A percentile compares a stretch with the other conserved stretches of the same genome.
These are phyloP conservation scores for Cyclotella atomus DNA, from an alignment of 108 stramenopile genomes.

Conservation along the genomic window DNA sequence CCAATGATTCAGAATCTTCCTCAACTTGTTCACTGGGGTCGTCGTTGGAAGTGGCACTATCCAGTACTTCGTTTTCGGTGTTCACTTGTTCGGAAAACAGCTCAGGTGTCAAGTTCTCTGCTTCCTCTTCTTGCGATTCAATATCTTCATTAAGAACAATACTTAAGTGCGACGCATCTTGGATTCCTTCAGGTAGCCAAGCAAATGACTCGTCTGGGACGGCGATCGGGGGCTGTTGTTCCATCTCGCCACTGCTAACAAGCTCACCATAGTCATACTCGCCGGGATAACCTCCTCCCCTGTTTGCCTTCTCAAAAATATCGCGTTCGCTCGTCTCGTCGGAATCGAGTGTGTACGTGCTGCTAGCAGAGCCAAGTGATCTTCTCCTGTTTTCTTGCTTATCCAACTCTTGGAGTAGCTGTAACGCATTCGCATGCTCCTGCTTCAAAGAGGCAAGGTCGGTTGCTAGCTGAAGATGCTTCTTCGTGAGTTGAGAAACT, in stretches of 20 bases:
- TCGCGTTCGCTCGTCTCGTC: constrained; percentile 9
- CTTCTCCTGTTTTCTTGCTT: constrained; percentile 21
- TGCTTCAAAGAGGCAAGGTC: constrained; percentile 42
- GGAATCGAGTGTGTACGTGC: constrained; percentile 12
- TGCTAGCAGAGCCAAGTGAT: constrained; percentile 5
- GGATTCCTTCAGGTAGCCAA: constrained; percentile 23
- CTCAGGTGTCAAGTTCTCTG: not conserved
- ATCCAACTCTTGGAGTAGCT: constrained; percentile 47
- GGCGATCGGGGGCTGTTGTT: not conserved
- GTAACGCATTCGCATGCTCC: constrained; percentile 46
- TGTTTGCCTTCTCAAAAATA: not conserved
- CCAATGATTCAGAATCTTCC: not conserved
- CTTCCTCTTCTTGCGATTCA: constrained; percentile 5
- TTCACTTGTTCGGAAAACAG: not conserved
- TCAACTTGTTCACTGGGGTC: not conserved
- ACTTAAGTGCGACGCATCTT: constrained; percentile 28
- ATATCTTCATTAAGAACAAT: constrained; percentile 10
- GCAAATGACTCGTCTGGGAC: constrained; percentile 3
- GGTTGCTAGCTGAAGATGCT: constrained; percentile 8
- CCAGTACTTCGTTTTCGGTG: not conserved
- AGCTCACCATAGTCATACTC: constrained; percentile 3
- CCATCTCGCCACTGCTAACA: not conserved
- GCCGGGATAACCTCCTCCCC: not conserved
- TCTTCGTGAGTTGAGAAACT: not conserved
- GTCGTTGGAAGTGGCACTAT: not conserved